Conservation (phyloP, 2,329 filamentous ascomycete genomes). For the Massarina eburnea region DNA sequence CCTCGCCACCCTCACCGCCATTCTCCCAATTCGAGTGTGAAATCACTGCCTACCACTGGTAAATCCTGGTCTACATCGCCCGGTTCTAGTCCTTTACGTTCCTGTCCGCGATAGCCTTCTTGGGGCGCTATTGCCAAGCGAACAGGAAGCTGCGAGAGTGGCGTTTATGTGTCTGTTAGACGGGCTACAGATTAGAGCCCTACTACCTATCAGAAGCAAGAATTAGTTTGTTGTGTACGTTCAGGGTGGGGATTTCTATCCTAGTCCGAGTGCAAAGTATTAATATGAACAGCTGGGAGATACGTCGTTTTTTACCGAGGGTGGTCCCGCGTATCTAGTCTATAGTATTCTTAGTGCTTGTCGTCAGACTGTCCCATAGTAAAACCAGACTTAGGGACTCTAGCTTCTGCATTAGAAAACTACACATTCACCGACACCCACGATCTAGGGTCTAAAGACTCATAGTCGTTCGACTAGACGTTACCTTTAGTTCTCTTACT, state of each 20-base stretch:
- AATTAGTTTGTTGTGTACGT: conserved; percentile 22
- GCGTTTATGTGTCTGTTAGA: conserved; percentile 22
- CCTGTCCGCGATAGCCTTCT: conserved; percentile 21
- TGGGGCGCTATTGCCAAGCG: conserved; percentile 21
- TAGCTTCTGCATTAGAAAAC: conserved; percentile 11
- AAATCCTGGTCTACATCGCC: conserved; percentile 27
- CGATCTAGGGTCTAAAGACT: conserved; percentile 18
- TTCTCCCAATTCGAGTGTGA: conserved; percentile 26
- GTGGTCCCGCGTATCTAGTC: conserved; percentile 24
- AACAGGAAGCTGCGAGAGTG: conserved; percentile 24
- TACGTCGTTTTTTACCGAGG: conserved; percentile 5
- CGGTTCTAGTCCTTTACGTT: conserved; percentile 28
- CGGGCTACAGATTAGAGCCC: conserved; percentile 18
- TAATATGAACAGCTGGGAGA: conserved; percentile 20
- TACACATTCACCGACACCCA: conserved; percentile 18
- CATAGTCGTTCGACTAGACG: conserved; percentile 30
- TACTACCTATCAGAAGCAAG: conserved; percentile 24
- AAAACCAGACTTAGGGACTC: conserved; percentile 23
- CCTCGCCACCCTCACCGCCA: conserved; percentile 23
- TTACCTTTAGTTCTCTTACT: conserved; percentile 27
- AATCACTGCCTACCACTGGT: conserved; percentile 30
- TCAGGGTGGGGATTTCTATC: conserved; percentile 22
- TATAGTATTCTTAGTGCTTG: conserved; percentile 24
- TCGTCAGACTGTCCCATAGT: conserved; percentile 20
- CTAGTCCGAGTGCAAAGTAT: conserved; percentile 18